Evolutionary conservation across 2,329 filamentous ascomycete genomes (phyloP).

Genomic region (Penicillium italicum): DNA sequence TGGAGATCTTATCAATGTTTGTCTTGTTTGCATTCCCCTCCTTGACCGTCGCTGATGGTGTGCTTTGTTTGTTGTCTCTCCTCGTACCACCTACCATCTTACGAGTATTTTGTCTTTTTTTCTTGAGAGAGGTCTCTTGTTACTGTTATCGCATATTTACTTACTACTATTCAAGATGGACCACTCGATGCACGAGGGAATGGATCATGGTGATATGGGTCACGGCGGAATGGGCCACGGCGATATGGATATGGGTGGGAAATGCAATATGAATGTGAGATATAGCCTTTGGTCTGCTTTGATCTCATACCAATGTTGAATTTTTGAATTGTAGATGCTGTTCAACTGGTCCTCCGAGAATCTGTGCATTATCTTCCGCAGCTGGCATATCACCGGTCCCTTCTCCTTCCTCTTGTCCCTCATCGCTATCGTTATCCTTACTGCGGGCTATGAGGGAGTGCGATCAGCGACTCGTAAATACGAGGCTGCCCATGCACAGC

Average conservation of each 20-base stretch:
- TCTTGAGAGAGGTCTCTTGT: neutral
- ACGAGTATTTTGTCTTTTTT: neutral
- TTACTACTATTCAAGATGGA: slow-evolving; percentile 28
- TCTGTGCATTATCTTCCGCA: slow-evolving; percentile 91
- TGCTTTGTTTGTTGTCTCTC: neutral
- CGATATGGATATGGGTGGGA: slow-evolving; percentile 57
- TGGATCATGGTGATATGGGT: slow-evolving; percentile 48
- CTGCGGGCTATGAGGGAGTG: slow-evolving; percentile 89
- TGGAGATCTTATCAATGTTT: slow-evolving; percentile 26
- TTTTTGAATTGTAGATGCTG: slow-evolving; percentile 66
- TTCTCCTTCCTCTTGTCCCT: slow-evolving; percentile 76
- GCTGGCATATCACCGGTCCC: slow-evolving; percentile 79
- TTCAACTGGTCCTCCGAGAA: slow-evolving; percentile 94
- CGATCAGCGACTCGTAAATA: slow-evolving; percentile 74
- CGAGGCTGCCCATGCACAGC: slow-evolving; percentile 56
- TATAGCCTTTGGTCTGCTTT: neutral
- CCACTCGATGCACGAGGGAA: slow-evolving; percentile 44
- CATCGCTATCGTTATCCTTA: slow-evolving; percentile 73
- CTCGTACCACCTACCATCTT: neutral
- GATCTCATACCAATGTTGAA: neutral
- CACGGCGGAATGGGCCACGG: slow-evolving; percentile 52
- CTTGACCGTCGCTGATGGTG: neutral
- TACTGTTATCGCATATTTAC: neutral
- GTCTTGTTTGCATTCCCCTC: slow-evolving; percentile 34
- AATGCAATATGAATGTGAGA: slow-evolving; percentile 89